Base-by-base conservation (phyloP, 2,329 filamentous ascomycete species). In the Myriangium duriaei region DNA sequence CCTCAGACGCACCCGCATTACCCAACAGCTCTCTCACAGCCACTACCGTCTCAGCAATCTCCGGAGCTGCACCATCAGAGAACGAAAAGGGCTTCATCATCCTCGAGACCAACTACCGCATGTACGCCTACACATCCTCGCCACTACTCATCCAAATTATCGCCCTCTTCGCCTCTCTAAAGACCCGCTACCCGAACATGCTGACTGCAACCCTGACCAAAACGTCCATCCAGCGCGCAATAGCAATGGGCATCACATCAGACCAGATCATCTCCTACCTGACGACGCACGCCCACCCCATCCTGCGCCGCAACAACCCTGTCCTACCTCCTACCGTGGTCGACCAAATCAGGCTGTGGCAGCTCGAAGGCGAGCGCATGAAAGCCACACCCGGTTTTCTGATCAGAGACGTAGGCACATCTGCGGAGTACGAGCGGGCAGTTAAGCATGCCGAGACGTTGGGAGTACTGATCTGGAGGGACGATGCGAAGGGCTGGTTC, bases 331-430 rank as follows among this genome's bases (percentile, higher is more conserved):
- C 91, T 0, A 96, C 92, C 0, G 91, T 98, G 11, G 84, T 95
- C 45, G 91, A 98, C 60, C 91, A 98, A 65, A 95, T 98, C 51
- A 74, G 87, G 2, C 74, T 98, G 13, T 98, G 91, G 91, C 88
- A 98, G 64, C 77, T 96, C 37, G 91, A 98, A 60, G 86, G 88
- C 46, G 91, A 98, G 64, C 74, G 91, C 35, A 92, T 98, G 74
- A 82, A 81, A 57, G 76, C 82, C 1, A 85, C 77, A 4, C 65
- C 71, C 1, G 91, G 91, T 0, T 96, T 85, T 56, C 58, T 96
- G 17, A 93, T 98, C 66, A 80, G 81, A 52, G 88, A 96, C 45
- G 94, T 96, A 53, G 74, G 76, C 30, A 76, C 69, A 19, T 44
- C 30, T 11, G 63, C 69, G 36, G 71, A 71, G 40, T 91, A 84